These are phyloP conservation scores for Aspergillus amoenus DNA, from an alignment of 2,329 filamentous ascomycete species.

Conservation along the genomic window DNA sequence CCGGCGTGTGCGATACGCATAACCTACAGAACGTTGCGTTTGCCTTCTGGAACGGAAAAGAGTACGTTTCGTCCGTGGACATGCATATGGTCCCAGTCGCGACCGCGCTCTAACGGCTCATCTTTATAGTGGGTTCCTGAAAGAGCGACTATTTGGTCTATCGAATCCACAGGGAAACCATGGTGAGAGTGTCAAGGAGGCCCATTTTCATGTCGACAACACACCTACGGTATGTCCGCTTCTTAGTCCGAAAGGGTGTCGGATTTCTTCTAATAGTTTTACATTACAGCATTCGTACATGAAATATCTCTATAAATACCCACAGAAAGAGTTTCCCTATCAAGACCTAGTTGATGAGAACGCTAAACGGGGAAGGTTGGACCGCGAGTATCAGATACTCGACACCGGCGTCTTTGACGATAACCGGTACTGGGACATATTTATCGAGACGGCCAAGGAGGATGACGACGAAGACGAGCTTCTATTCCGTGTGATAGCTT, in stretches of 20 bases:
- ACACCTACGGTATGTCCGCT: slow-evolving; percentile 63
- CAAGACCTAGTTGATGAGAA: slow-evolving; percentile 84
- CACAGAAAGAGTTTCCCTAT: slow-evolving; percentile 88
- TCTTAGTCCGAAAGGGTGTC: neutral
- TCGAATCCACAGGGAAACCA: slow-evolving; percentile 97
- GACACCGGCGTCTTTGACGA: slow-evolving; percentile 89
- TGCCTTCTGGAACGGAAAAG: slow-evolving; percentile 96
- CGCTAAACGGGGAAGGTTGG: slow-evolving; percentile 69
- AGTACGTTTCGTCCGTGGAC: slow-evolving; percentile 56
- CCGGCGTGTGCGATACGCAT: slow-evolving; percentile 91
- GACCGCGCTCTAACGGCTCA: slow-evolving; percentile 2
- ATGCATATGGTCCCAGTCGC: neutral
- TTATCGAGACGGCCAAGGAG: slow-evolving; percentile 95
- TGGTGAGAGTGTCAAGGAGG: slow-evolving; percentile 95
- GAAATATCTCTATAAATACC: slow-evolving; percentile 98
- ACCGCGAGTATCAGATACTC: slow-evolving; percentile 86
- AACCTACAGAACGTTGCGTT: slow-evolving; percentile 90
- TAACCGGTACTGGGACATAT: slow-evolving; percentile 92
- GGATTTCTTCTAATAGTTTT: slow-evolving; percentile 7
- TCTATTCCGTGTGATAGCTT: slow-evolving; percentile 90
- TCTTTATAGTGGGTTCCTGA: slow-evolving; percentile 73
- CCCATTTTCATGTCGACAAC: slow-evolving; percentile 94
- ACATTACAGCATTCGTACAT: slow-evolving; percentile 83
- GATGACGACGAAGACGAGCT: slow-evolving; percentile 87
- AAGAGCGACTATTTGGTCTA: slow-evolving; percentile 90